Evolutionary conservation across 73 alveolate genomes (phyloP).

Genomic region (Halteria grandinella): DNA sequence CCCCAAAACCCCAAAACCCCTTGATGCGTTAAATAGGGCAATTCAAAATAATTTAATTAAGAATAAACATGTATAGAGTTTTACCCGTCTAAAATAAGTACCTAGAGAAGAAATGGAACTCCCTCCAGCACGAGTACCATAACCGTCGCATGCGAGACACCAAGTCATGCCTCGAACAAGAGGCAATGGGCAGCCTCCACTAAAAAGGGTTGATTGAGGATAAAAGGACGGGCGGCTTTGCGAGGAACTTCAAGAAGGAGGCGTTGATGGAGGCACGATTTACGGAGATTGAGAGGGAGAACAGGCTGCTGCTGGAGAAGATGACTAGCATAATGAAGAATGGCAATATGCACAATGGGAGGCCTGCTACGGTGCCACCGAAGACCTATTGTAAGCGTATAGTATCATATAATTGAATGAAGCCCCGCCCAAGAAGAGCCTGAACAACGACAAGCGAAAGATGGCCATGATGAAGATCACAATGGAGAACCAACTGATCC

Average conservation of each 20-base stretch:
- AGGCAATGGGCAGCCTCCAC: constrained; percentile 18
- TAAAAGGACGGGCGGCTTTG: background rate
- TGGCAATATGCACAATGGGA: background rate
- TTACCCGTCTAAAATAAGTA: constrained; percentile 55
- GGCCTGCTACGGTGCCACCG: background rate
- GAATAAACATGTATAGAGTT: constrained; percentile 56
- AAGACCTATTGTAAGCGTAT: background rate
- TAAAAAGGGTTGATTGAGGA: background rate
- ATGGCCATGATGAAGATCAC: constrained; percentile 40
- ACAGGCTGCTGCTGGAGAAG: constrained; percentile 74
- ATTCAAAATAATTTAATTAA: no score
- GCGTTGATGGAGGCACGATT: constrained; percentile 66
- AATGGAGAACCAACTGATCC: constrained; percentile 53
- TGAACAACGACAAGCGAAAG: constrained; percentile 49
- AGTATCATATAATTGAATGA: background rate
- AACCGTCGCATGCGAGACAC: constrained; percentile 42
- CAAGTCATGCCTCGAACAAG: constrained; percentile 39
- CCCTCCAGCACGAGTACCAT: constrained; percentile 15
- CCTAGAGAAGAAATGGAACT: constrained; percentile 57
- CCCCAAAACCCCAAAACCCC: no score
- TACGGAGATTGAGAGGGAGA: constrained; percentile 80
- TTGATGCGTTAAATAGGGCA: no score
- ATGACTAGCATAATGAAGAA: constrained; percentile 77
- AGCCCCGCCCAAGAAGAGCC: constrained; percentile 36
- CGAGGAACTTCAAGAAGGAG: constrained; percentile 70